Percentiles rank a stretch among this genome's conserved stretches.
Conservation (phyloP, 495 filamentous ascomycete genomes). For the Podospora anserina region DNA sequence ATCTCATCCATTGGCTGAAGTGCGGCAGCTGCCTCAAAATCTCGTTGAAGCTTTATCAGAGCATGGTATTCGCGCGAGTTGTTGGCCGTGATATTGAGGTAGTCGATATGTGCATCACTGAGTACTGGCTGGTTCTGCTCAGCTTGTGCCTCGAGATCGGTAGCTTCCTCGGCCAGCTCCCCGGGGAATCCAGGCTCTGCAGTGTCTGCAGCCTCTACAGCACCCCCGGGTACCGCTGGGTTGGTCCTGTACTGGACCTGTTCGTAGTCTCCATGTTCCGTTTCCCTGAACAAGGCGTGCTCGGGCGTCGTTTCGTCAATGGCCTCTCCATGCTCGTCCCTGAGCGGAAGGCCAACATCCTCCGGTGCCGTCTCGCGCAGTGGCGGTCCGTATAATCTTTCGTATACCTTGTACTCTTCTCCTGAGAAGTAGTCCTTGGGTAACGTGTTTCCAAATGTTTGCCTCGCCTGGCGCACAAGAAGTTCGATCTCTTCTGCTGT, state of each 20-base stretch:
- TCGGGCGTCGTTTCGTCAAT: constrained; percentile 18
- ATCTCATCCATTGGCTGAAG: constrained; percentile 15
- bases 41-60: constrained; percentile 47
- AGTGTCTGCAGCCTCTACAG: constrained; percentile 14
- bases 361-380: constrained; percentile 53
- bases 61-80: constrained; percentile 51
- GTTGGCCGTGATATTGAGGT: constrained; percentile 45
- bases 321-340: constrained; percentile 26
- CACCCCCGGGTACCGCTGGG: not conserved
- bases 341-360: constrained; percentile 52
- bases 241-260: constrained; percentile 50
- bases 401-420: constrained; percentile 72
- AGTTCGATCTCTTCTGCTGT: constrained; percentile 50
- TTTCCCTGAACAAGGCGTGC: constrained; percentile 51
- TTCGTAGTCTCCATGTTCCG: constrained; percentile 57
- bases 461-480: constrained; percentile 65
- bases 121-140: not conserved
- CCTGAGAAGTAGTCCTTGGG: constrained; percentile 68
- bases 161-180: constrained; percentile 14
- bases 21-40: constrained; percentile 52
- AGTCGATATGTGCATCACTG: constrained; percentile 27
- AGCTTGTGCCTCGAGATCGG: constrained; percentile 3
- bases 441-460: constrained; percentile 71
- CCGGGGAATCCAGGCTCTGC: not conserved
- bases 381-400: constrained; percentile 74